phyloP scores from a whole-genome alignment of 805 yeast species.

The Hanseniaspora taiwanica region DNA sequence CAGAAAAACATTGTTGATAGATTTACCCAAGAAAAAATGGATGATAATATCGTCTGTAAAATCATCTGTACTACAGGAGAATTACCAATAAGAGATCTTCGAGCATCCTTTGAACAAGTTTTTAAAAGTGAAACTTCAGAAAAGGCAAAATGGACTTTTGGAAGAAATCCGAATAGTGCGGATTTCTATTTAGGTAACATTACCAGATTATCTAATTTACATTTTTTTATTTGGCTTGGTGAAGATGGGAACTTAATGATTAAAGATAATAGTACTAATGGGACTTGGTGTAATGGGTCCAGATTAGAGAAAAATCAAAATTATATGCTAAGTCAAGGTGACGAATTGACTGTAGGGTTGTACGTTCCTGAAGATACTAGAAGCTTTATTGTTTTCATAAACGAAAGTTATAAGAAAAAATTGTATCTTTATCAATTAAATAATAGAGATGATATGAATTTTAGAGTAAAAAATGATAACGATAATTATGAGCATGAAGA shows the following conservation, averaged over 20 bases:
- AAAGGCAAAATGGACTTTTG: constrained; percentile 51
- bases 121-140: constrained; percentile 13
- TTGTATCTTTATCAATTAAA: constrained; percentile 11
- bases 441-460: constrained; percentile 6
- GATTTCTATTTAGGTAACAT: constrained; percentile 51
- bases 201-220: constrained; percentile 60
- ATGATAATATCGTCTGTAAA: constrained; percentile 35
- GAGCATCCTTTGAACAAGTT: constrained; percentile 22
- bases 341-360: constrained; percentile 78
- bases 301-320: constrained; percentile 65
- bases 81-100: constrained; percentile 33
- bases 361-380: constrained; percentile 65
- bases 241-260: constrained; percentile 35
- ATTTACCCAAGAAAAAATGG: constrained; percentile 27
- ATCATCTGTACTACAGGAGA: constrained; percentile 50
- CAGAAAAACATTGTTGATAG: constrained; percentile 23
- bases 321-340: constrained; percentile 80
- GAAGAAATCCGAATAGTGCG: constrained; percentile 47
- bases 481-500: not conserved
- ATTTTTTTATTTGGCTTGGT: constrained; percentile 59
- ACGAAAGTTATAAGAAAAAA: constrained; percentile 22
- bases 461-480: not conserved
- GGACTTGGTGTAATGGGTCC: constrained; percentile 72
- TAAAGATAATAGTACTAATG: constrained; percentile 75
- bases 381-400: constrained; percentile 33